Evolutionary conservation across 495 filamentous ascomycete species (phyloP), one percentile per base, ranked within the genome.

Genomic region (Penicillium cataractarum): DNA sequence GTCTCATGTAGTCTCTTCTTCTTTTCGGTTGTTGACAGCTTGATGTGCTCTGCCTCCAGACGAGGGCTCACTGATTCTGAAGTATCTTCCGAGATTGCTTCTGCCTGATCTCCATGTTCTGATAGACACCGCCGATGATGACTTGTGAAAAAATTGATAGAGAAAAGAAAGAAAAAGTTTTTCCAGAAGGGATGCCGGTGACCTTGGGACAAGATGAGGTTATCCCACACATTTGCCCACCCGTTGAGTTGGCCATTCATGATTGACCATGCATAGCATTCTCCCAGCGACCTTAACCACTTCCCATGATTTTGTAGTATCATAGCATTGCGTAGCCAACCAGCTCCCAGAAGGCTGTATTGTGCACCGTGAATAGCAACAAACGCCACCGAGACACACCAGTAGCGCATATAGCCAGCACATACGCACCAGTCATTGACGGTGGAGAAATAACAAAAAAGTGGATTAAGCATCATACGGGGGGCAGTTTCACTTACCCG

Each of bases 401-500:
- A 35, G 21, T 31, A 39, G 31, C 21, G 13, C 10, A 61, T 42
- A 21, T 10, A 61, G 48, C 66, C 53, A 65, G 35, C 17, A 42
- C 8, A 56, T 48, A 39, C 31, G 35, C 39, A 37, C 59, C 53
- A 48, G 22, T 6, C 29, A 60, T 63, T 40, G 59, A 32, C 35
- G 44, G 21, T 49, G 19, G 29, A 10, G 68, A 65, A 67, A 74
- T 67, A 71, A 69, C 49, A 59, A 33, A 33, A 3, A 57, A 71
- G 50, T 57, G 60, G 62, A 69, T 53, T 62, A 68, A 40, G 66
- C 56, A 50, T 57, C 50, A n/a, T 57, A 57, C 48, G 66, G 56
- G 63, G n/a, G 50, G 59, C 55, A 39, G 64, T 58, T 65, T 27
- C 53, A 93, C 96, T 97, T 89, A 99, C 95, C 95, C 95, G 74